Percentiles rank a stretch among this genome's conserved stretches.
Evolutionary conservation across 2,329 filamentous ascomycete genomes (phyloP).

Genomic region (Colletotrichum liriopes): DNA sequence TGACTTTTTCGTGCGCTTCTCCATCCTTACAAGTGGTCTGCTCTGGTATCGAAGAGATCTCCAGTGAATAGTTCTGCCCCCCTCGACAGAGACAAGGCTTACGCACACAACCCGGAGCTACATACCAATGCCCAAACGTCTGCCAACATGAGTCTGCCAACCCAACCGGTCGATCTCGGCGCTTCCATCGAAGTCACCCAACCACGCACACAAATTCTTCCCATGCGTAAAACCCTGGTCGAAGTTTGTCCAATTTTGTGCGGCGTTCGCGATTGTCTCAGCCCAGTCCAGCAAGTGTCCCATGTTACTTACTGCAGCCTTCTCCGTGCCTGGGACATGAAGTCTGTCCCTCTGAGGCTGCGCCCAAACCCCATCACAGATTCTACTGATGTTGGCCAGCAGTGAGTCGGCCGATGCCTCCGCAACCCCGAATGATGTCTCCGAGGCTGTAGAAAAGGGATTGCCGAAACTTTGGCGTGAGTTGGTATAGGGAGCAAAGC

Average conservation of each 20-base stretch:
- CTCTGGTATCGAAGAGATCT: background rate
- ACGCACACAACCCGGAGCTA: background rate
- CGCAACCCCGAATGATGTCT: background rate
- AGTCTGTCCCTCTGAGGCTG: conserved; percentile 50
- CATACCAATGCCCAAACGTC: background rate
- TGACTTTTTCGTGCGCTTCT: background rate
- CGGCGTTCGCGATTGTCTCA: conserved; percentile 47
- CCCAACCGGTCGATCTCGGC: background rate
- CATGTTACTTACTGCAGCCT: conserved; percentile 50
- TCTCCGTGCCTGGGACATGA: conserved; percentile 50
- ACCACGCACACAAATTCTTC: conserved; percentile 47
- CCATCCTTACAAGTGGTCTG: background rate
- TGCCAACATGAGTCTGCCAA: background rate
- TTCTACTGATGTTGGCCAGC: conserved; percentile 49
- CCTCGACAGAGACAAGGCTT: background rate
- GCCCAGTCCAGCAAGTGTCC: conserved; percentile 49
- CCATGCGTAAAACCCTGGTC: conserved; percentile 25
- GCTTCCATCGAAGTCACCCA: conserved; percentile 37
- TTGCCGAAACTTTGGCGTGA: background rate
- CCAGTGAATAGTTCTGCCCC: background rate
- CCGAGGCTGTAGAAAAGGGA: conserved; percentile 5
- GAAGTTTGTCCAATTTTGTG: background rate
- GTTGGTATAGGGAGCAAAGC: background rate
- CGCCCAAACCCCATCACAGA: conserved; percentile 52
- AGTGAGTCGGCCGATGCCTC: conserved; percentile 46